Evolutionary conservation across 1,284 basidiomycete species (phyloP), one percentile per base, ranked within the genome.

Genomic region (Erythrobasidium hasegawianum): DNA sequence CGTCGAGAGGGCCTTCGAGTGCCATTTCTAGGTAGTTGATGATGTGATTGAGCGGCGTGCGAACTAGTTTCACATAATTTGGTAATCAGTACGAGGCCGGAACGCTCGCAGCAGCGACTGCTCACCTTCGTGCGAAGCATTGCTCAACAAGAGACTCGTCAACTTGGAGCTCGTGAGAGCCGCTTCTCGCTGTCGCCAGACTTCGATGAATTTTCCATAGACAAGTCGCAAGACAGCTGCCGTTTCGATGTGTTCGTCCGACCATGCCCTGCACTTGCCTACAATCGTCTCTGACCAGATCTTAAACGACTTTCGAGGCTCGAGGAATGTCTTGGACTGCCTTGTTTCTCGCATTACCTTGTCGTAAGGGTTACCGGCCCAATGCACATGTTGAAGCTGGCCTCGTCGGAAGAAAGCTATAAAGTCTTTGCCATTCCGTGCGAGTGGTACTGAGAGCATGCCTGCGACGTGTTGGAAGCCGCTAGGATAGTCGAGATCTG

Each of bases 241-340:
- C 2, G 89, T 91, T 77, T 93, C 90, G 53, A 92, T 77, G 75
- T 93, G 89, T 73, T 93, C 89, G 68, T 92, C 89, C 11, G 87
- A 87, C 90, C 90, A 95, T 4, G 81, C 80, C 38, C 87, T 81
- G 72, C 84, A 87, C 49, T 85, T 81, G 2, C 89, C 89, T 20
- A 84, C 82, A 9, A 93, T 85, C 1, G 81, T 86, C 77, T 93
- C 87, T 0, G 84, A 84, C 90, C 90, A 94, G 2, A 83, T 82
- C 77, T 77, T 89, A 81, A 93, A 93, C 1, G 87, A 89, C 70
- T 83, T 85, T 29, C 89, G 80, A 0, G 89, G 89, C 74, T 90
- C 87, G 1, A 92, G 78, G 7, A 78, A 75, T 1, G 81, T 79
- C 9, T 61, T 56, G 10, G 69, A 68, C 11, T 74, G 78, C 14